phyloP scores from a whole-genome alignment of 1,139 yeast genomes.

The Blastobotrys persicus region DNA sequence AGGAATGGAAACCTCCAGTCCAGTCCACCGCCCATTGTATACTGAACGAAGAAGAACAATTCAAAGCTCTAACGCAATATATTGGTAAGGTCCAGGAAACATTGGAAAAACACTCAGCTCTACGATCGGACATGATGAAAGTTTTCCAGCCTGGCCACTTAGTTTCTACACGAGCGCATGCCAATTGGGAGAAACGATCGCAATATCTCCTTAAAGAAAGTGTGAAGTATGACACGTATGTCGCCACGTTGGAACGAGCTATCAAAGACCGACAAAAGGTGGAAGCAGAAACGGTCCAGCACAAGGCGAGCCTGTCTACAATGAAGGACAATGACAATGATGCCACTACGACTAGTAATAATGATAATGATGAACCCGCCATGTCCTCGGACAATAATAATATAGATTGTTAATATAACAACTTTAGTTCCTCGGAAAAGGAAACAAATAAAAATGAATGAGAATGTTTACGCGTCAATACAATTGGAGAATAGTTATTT shows the following conservation, averaged over 20 bases:
- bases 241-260: constrained; percentile 30
- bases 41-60: constrained; percentile 32
- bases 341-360: not conserved
- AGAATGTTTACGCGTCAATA: not conserved
- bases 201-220: constrained; percentile 34
- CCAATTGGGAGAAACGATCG: constrained; percentile 37
- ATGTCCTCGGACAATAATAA: not conserved
- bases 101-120: constrained; percentile 32
- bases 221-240: constrained; percentile 35
- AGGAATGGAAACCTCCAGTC: constrained; percentile 36
- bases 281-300: constrained; percentile 2
- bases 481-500: not conserved
- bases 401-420: not conserved
- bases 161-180: constrained; percentile 32
- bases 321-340: constrained; percentile 6
- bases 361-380: not conserved
- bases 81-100: constrained; percentile 26
- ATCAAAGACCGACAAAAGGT: constrained; percentile 23
- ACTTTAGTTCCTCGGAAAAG: too few species aligned
- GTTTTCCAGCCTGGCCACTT: constrained; percentile 29
- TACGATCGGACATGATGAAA: constrained; percentile 26
- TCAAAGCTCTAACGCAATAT: constrained; percentile 28
- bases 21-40: constrained; percentile 30
- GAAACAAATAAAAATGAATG: too few species aligned
- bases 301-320: not conserved